Base-by-base conservation (phyloP, 1,284 basidiomycete species). In the Tylopilus orsonianus region DNA sequence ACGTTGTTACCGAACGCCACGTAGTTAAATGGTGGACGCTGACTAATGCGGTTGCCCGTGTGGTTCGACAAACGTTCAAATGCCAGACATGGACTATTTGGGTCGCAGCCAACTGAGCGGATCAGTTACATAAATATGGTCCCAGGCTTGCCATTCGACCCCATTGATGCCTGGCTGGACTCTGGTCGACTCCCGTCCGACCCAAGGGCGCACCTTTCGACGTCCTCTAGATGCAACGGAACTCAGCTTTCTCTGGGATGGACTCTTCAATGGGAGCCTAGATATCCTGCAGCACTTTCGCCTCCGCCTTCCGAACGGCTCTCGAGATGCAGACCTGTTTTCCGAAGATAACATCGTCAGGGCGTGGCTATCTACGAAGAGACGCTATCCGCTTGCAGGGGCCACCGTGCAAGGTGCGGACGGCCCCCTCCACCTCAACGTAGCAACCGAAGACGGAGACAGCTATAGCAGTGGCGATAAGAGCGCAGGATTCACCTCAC, bases 311-410 rank as follows among this genome's bases (percentile, higher is more conserved):
- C 24, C 37, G 6, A 42, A 59, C 13, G 14, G 23, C 7, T 8
- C 36, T 20, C 41, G 16, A 13, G 58, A 62, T n/a, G 37, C 27
- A 12, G n/a, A 40, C 6, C 4, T 60, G 1, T 56, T 60, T 30
- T 55, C 60, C 0, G 37, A 45, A 5, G 23, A 16, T 8, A 62
- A 59, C 18, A 41, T 59, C 18, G 20, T 22, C 12, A 49, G 32
- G 23, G 46, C 58, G 1, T 59, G 58, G 60, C 0, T 60, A 8
- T 60, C 60, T 23, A 48, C 53, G 0, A 59, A 59, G 35, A 30
- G 52, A 20, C 60, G 60, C 22, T 53, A 47, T 36, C 58, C 58
- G 1, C 60, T 59, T 16, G 38, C 34, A 3, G 58, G 56, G 9
- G 60, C 60, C 7, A 44, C 19, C 13, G 34, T 59, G 19, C 43